These are phyloP conservation scores for Haematococcus sp. DNA, from an alignment of 139 green algal genomes.

Conservation along the genomic window DNA sequence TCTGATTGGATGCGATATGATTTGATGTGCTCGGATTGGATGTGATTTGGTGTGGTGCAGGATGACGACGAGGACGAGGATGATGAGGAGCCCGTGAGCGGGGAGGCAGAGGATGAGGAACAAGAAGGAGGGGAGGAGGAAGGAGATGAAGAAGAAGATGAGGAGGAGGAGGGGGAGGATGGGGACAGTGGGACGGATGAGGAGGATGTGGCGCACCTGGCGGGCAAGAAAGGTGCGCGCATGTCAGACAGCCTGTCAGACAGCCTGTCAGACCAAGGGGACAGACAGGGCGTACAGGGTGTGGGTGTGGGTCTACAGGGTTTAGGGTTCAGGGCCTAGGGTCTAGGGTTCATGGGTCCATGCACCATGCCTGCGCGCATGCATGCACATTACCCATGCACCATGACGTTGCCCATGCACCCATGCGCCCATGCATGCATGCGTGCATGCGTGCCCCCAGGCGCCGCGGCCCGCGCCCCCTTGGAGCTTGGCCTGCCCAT, in stretches of 20 bases:
- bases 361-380: no score
- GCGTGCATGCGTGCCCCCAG: background rate
- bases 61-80: background rate
- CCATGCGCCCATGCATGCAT: background rate
- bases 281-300: background rate
- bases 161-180: conserved; percentile 19
- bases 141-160: conserved; percentile 19
- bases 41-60: no score
- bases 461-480: background rate
- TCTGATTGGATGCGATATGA: no score
- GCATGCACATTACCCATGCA: no score
- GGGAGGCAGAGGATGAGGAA: background rate
- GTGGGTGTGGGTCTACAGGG: background rate
- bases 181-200: conserved; percentile 9
- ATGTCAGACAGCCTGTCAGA: background rate
- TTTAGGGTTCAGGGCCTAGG: background rate
- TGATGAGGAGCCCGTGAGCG: background rate
- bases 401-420: background rate
- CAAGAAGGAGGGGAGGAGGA: conserved; percentile 8
- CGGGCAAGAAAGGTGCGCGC: background rate
- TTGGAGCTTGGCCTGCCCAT: no score
- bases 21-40: no score
- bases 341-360: no score
- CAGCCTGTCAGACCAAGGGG: background rate
- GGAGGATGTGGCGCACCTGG: background rate